Evolutionary conservation across 768 basidiomycete species (phyloP).

Genomic region (Multifurca ochricompacta): DNA sequence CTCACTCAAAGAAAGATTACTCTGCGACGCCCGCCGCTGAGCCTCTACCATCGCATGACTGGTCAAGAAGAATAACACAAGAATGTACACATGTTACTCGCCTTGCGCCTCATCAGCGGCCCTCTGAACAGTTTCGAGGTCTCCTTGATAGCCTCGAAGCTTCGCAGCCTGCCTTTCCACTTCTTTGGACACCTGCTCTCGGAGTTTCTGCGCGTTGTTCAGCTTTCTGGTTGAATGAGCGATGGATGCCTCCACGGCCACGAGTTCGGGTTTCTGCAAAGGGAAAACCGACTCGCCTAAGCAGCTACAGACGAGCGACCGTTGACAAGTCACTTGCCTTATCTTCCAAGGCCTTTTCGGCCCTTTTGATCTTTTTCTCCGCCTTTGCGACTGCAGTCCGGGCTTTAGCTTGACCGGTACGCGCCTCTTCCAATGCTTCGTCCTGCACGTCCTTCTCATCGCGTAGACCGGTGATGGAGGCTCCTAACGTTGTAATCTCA

Average conservation of each 20-base stretch:
- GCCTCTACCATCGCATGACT: constrained; percentile 43
- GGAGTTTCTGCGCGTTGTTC: constrained; percentile 56
- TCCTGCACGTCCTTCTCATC: constrained; percentile 67
- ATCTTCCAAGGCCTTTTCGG: constrained; percentile 79
- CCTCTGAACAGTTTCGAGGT: constrained; percentile 56
- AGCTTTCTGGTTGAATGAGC: constrained; percentile 75
- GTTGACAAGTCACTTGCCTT: constrained; percentile 50
- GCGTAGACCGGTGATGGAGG: constrained; percentile 57
- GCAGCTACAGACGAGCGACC: neutral
- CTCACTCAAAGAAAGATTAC: constrained; percentile 72
- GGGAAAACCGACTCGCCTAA: neutral
- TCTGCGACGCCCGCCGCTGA: constrained; percentile 61
- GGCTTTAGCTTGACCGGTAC: constrained; percentile 73
- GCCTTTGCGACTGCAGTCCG: constrained; percentile 69
- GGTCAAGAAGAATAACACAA: constrained; percentile 1
- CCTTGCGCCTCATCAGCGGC: constrained; percentile 78
- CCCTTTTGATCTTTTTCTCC: constrained; percentile 83
- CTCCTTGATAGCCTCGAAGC: constrained; percentile 49
- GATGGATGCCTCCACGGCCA: constrained; percentile 80
- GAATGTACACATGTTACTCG: constrained; percentile 26
- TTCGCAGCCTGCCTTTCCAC: constrained; percentile 42
- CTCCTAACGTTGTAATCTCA: constrained; percentile 66
- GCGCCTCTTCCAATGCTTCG: constrained; percentile 59
- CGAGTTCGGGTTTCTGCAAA: constrained; percentile 74
- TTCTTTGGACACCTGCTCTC: constrained; percentile 58